Conservation (phyloP, 2,329 filamentous ascomycete species). For the Ophiobolus disseminans region DNA sequence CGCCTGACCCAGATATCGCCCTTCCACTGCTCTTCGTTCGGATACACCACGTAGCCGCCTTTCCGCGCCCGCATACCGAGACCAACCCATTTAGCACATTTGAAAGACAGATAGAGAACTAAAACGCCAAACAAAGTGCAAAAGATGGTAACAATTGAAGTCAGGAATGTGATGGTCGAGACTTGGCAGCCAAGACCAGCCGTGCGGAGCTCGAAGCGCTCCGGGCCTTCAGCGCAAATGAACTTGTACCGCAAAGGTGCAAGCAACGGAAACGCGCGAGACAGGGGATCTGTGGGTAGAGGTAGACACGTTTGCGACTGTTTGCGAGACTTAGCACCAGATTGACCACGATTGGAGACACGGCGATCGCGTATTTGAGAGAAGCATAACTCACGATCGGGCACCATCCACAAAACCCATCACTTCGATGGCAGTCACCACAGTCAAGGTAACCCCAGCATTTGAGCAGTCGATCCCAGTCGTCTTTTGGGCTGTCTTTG, state of each 20-base stretch:
- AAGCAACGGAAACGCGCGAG: conserved; percentile 48
- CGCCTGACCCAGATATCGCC: conserved; percentile 41
- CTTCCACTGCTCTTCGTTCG: conserved; percentile 28
- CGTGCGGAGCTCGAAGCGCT: conserved; percentile 56
- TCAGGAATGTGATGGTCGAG: conserved; percentile 55
- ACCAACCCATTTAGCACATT: conserved; percentile 18
- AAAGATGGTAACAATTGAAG: conserved; percentile 53
- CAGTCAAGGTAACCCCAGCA: conserved; percentile 48
- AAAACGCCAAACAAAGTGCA: conserved; percentile 50
- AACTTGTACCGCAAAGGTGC: conserved; percentile 47
- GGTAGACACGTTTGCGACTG: conserved; percentile 53
- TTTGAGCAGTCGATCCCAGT: conserved; percentile 37
- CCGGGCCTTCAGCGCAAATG: conserved; percentile 47
- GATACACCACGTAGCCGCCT: conserved; percentile 36
- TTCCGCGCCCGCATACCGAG: conserved; percentile 23
- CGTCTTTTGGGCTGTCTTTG: conserved; percentile 37
- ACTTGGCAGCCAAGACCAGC: conserved; percentile 54
- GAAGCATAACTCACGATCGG: conserved; percentile 43
- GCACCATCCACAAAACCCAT: conserved; percentile 54
- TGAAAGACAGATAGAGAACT: conserved; percentile 41
- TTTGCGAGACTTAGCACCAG: not conserved
- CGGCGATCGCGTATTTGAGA: not conserved
- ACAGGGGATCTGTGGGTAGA: conserved; percentile 46
- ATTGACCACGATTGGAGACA: too few species aligned
- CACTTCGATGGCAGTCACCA: conserved; percentile 46